Conservation (phyloP, 2,329 filamentous ascomycete genomes). For the Neonectria coccinea region DNA sequence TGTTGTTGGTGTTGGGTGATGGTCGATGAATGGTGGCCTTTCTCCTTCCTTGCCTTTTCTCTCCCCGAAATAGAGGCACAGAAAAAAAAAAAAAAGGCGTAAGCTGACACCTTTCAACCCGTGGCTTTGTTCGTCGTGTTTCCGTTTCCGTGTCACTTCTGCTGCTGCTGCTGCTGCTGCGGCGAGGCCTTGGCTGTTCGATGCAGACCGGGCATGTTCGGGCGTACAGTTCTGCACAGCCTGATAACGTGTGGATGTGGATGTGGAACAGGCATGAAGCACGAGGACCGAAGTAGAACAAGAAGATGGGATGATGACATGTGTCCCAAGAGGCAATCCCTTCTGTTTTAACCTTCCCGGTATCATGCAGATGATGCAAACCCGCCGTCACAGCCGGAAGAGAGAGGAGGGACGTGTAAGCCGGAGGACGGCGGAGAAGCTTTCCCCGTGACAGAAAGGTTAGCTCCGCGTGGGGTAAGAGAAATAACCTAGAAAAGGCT, state of each 20-base stretch:
- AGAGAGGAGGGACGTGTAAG: background rate
- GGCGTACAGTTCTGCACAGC: background rate
- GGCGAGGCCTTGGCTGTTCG: constrained; percentile 1
- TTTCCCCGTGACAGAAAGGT: background rate
- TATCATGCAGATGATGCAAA: background rate
- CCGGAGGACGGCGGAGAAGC: background rate
- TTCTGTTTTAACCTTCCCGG: background rate
- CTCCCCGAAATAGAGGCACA: too few relatives aligned
- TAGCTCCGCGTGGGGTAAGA: background rate
- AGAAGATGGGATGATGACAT: background rate
- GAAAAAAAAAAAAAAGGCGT: background rate
- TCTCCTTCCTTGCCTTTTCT: too few relatives aligned
- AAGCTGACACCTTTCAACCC: background rate
- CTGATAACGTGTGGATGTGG: background rate
- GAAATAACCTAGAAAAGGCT: background rate
- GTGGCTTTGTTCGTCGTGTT: background rate
- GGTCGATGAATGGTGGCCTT: too few relatives aligned
- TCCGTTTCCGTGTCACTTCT: background rate
- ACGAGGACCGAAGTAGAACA: background rate
- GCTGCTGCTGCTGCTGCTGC: background rate
- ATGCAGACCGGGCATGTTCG: background rate
- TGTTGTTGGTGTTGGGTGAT: too few relatives aligned
- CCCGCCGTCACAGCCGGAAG: background rate
- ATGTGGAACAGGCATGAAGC: background rate
- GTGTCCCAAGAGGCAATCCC: background rate